Evolutionary conservation across 306 rosid genomes (phyloP), one percentile per base, ranked within the genome.

Genomic region (Myrica gale): DNA sequence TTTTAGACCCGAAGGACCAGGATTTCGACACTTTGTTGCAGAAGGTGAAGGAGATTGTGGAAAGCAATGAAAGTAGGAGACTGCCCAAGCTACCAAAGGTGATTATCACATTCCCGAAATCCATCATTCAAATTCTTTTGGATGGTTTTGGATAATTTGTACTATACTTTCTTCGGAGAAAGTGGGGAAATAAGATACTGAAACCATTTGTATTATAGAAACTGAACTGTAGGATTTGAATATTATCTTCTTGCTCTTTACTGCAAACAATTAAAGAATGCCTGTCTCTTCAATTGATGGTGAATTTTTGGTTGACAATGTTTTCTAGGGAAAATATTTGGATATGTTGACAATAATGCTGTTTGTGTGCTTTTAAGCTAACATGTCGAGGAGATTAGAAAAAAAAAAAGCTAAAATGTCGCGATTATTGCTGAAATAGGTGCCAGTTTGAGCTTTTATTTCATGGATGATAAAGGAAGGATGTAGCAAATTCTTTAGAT

Each of bases 71-170:
- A 79, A 88, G 89, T 81, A 92, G 97, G 82, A 89, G 97, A 83
- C 89, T 92, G 39, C 97, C 98, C 69, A 95, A 95, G 91, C 88
- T 92, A 79, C 97, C 99, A n/a, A 95, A 95, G 97, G 97, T 95
- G 81, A 78, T 66, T 19, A 45, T 42, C 37, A 32, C 37, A 6
- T 17, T 26, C 26, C 54, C 3, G 7, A 23, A 70, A 7, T 26
- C 41, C 37, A 16, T 66, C 69, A 26, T 65, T 52, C 19, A 58
- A n/a, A 44, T 32, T 37, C 32, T 63, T 44, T 48, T 17, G 2
- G 12, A 45, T 65, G 65, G 63, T 77, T 10, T 67, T 43, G 37
- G 66, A 0, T 60, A 75, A 46, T 39, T 47, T 51, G 46, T 41
- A 32, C 62, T 75, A 21, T 56, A 46, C 43, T 44, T 68, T 41